phyloP scores from a whole-genome alignment of 148 eudicot genomes.

The Rhododendron vialii region DNA sequence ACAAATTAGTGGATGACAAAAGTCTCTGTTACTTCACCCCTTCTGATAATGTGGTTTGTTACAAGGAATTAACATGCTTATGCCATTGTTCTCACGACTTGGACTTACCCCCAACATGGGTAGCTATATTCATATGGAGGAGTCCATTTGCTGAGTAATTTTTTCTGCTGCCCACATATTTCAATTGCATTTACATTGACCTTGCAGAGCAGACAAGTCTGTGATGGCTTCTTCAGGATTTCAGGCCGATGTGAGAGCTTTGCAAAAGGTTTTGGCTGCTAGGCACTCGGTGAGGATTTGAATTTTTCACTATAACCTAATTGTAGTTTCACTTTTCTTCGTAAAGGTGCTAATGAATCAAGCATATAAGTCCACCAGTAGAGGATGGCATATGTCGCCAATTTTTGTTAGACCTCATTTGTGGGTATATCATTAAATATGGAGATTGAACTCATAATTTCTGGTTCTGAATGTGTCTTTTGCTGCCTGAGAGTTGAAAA shows the following conservation, averaged over 20 bases:
- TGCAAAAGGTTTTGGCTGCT: constrained; percentile 80
- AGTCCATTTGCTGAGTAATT: neutral
- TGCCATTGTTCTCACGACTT: neutral
- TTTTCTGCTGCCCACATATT: neutral
- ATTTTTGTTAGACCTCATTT: neutral
- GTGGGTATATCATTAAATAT: neutral
- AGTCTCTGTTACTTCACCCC: neutral
- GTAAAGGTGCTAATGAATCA: neutral
- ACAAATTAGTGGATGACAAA: neutral
- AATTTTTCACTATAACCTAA: neutral
- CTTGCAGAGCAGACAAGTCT: constrained; percentile 76
- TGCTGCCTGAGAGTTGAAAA: constrained; percentile 7
- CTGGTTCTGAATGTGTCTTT: neutral
- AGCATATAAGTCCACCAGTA: neutral
- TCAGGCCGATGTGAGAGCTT: constrained; percentile 96
- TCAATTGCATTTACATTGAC: neutral
- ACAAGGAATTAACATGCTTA: neutral
- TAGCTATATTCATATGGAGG: neutral
- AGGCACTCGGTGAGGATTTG: constrained; percentile 64
- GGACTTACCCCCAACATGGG: neutral
- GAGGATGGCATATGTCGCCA: neutral
- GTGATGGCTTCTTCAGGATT: constrained; percentile 89
- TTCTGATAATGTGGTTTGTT: neutral
- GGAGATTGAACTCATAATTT: neutral
- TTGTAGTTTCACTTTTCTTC: neutral